Conservation (phyloP, 164 flowering plant species). For the Sedum album region DNA sequence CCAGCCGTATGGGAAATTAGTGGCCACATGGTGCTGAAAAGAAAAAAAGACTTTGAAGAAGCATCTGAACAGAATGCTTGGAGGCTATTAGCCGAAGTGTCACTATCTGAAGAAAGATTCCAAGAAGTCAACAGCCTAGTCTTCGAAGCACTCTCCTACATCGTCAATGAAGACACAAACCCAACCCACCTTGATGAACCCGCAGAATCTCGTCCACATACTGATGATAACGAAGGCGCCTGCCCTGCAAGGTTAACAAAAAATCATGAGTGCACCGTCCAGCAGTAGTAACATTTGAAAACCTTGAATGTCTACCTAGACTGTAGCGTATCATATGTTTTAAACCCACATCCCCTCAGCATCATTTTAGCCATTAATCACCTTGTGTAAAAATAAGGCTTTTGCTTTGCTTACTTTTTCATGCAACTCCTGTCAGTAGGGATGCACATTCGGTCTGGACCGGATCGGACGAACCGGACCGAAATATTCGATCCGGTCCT, state of each 20-base stretch:
- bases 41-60: constrained; percentile 7
- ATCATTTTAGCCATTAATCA: no score
- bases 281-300: background rate
- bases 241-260: background rate
- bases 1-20: constrained; percentile 10
- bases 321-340: no score
- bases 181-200: background rate
- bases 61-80: constrained; percentile 7
- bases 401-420: no score
- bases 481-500: no score
- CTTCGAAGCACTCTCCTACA: constrained; percentile 2
- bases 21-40: constrained; percentile 9
- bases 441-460: no score
- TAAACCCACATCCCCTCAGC: no score
- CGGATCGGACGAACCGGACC: no score
- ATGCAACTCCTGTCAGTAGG: no score
- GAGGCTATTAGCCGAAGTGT: constrained; percentile 8
- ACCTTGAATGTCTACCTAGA: background rate
- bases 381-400: no score
- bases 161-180: background rate
- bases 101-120: constrained; percentile 6
- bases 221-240: background rate
- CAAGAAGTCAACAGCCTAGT: constrained; percentile 1
- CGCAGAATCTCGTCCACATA: background rate
- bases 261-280: background rate